Evolutionary conservation across 1,284 basidiomycete species (phyloP).

Genomic region (Trichosporon sp.): DNA sequence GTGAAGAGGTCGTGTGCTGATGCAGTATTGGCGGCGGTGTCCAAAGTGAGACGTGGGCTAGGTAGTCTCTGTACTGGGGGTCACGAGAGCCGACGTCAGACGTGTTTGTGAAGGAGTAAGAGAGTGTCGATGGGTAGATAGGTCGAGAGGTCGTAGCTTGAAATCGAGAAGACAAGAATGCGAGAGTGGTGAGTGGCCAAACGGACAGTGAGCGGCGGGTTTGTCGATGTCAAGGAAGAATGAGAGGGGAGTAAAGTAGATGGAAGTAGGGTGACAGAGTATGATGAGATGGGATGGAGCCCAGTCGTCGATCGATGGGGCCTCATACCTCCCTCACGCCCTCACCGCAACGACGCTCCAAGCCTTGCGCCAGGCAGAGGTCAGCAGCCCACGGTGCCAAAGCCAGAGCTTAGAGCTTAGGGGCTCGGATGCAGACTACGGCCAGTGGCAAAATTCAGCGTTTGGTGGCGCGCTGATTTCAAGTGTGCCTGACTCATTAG

Average conservation of each 20-base stretch:
- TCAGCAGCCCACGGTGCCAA: not conserved
- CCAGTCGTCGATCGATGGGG: slow-evolving; percentile 18
- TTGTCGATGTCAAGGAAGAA: slow-evolving; percentile 4
- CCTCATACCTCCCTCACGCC: not conserved
- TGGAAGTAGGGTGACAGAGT: slow-evolving; percentile 3
- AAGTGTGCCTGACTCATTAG: slow-evolving; percentile 8
- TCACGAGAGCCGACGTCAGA: slow-evolving; percentile 1
- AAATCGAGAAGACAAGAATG: not conserved
- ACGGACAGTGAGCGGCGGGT: slow-evolving; percentile 12
- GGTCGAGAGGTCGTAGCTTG: not conserved
- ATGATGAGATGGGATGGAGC: slow-evolving; percentile 8
- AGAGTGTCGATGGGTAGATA: slow-evolving; percentile 3
- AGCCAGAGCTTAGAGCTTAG: slow-evolving; percentile 6
- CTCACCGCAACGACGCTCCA: not conserved
- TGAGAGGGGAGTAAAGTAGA: not conserved
- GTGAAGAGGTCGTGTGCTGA: slow-evolving; percentile 11
- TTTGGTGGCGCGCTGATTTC: not conserved
- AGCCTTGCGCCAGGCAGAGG: not conserved
- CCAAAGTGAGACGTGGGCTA: not conserved
- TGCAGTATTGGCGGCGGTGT: not conserved
- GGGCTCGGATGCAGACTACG: slow-evolving; percentile 1
- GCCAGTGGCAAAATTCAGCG: slow-evolving; percentile 7
- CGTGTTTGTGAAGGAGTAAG: not conserved
- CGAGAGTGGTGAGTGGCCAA: not conserved
- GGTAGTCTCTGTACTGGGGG: not conserved